phyloP scores from a whole-genome alignment of 2,329 filamentous ascomycete genomes.

The Sordariomycetes sp. region DNA sequence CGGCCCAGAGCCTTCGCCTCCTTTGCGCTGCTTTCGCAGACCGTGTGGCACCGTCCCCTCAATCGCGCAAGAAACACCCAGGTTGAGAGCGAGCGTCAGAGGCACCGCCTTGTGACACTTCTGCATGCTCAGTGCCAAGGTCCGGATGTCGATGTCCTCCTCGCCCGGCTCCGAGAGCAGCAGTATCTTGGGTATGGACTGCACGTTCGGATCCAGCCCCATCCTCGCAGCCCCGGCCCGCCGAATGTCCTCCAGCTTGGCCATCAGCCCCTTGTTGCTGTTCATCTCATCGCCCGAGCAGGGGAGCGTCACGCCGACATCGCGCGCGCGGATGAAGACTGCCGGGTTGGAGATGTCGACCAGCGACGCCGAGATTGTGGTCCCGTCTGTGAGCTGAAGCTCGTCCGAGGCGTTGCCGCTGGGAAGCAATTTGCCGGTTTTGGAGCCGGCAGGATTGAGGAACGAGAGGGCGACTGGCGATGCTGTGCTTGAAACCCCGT shows the following conservation, averaged over 20 bases:
- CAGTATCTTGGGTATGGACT: slow-evolving; percentile 54
- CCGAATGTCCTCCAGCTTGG: slow-evolving; percentile 45
- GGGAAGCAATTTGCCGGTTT: slow-evolving; percentile 41
- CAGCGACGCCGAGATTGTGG: slow-evolving; percentile 40
- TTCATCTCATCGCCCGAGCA: slow-evolving; percentile 47
- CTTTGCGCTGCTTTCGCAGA: slow-evolving; percentile 11
- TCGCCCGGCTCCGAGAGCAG: slow-evolving; percentile 27
- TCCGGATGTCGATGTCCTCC: slow-evolving; percentile 28
- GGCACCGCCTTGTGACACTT: slow-evolving; percentile 48
- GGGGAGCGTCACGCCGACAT: slow-evolving; percentile 36
- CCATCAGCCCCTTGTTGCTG: slow-evolving; percentile 28
- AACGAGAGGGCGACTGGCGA: slow-evolving; percentile 49
- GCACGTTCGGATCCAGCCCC: slow-evolving; percentile 39
- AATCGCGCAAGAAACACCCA: slow-evolving; percentile 37
- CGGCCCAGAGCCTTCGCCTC: slow-evolving; percentile 6
- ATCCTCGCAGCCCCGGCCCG: slow-evolving; percentile 48
- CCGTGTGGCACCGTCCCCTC: slow-evolving; percentile 30
- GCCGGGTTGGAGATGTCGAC: slow-evolving; percentile 57
- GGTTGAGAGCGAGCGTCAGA: slow-evolving; percentile 44
- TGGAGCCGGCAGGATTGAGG: slow-evolving; percentile 48
- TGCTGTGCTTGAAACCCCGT: slow-evolving; percentile 49
- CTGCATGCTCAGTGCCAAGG: slow-evolving; percentile 42
- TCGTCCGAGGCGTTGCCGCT: slow-evolving; percentile 46
- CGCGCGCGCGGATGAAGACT: slow-evolving; percentile 48
- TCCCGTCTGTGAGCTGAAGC: slow-evolving; percentile 26